Percentiles rank a stretch among this genome's conserved stretches.
Evolutionary conservation across 2,329 filamentous ascomycete genomes (phyloP).

Genomic region (Samsoniella hepiali): DNA sequence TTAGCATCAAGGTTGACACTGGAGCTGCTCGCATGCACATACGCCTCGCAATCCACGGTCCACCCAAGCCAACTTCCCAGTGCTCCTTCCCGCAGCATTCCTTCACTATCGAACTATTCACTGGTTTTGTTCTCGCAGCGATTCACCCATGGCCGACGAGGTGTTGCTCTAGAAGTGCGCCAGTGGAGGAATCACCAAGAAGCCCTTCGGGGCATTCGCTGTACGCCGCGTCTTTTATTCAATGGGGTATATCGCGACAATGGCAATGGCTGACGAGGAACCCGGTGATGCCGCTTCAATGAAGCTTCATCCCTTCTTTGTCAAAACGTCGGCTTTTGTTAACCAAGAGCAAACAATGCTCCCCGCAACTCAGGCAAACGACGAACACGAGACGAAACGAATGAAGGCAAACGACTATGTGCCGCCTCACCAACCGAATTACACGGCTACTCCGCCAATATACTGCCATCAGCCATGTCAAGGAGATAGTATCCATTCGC

Average conservation of each 20-base stretch:
- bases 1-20: background rate
- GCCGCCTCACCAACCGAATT: constrained; percentile 18
- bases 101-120: background rate
- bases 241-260: constrained; percentile 43
- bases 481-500: background rate
- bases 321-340: constrained; percentile 24
- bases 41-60: background rate
- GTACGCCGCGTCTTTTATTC: constrained; percentile 11
- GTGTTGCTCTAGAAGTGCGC: constrained; percentile 14
- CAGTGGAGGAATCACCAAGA: background rate
- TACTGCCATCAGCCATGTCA: background rate
- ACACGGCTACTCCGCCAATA: background rate
- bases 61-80: background rate
- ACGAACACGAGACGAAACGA: constrained; percentile 35
- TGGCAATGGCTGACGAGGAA: constrained; percentile 44
- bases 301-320: constrained; percentile 57
- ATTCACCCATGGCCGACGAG: background rate
- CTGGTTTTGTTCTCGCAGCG: background rate
- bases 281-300: constrained; percentile 35
- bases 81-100: background rate
- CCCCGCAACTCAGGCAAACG: background rate
- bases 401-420: constrained; percentile 35
- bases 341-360: background rate
- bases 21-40: background rate
- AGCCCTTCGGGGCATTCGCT: constrained; percentile 8